phyloP scores from a whole-genome alignment of 2,329 filamentous ascomycete genomes.

The Torrubiella hemipterigena region DNA sequence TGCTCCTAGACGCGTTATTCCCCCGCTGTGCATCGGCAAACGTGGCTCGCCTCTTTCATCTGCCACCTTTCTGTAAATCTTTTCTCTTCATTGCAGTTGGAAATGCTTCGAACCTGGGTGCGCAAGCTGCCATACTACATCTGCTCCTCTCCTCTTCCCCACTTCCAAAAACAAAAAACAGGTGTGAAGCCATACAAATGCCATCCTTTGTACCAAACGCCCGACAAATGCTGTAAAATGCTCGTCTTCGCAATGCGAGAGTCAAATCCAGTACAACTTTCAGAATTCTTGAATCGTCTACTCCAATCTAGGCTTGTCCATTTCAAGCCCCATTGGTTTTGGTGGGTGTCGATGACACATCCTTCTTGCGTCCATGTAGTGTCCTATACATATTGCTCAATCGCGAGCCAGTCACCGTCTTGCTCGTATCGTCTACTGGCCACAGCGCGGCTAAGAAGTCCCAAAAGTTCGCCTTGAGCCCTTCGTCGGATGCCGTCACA shows the following conservation, averaged over 20 bases:
- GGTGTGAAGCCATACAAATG: constrained; percentile 14
- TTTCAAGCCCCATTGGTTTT: constrained; percentile 20
- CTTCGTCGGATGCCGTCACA: constrained; percentile 26
- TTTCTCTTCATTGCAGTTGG: too few species aligned
- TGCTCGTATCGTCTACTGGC: constrained; percentile 32
- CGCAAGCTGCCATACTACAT: too few species aligned
- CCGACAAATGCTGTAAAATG: constrained; percentile 9
- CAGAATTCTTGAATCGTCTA: constrained; percentile 1
- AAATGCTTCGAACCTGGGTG: too few species aligned
- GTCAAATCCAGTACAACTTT: too few species aligned
- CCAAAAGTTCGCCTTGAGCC: constrained; percentile 38
- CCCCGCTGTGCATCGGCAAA: too few species aligned
- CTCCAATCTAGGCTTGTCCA: constrained; percentile 2
- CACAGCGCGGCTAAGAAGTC: constrained; percentile 32
- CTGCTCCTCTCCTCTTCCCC: too few species aligned
- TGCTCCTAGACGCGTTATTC: too few species aligned
- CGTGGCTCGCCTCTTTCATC: too few species aligned
- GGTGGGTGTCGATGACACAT: constrained; percentile 14
- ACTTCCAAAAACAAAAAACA: constrained; percentile 6
- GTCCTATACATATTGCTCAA: constrained; percentile 32
- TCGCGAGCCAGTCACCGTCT: constrained; percentile 29
- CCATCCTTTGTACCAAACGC: constrained; percentile 12
- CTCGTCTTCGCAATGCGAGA: constrained; percentile 5
- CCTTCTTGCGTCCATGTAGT: constrained; percentile 20
- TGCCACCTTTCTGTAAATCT: too few species aligned